Base-by-base conservation (phyloP, 768 basidiomycete genomes). In the Rubroboletus pulcherrimus region DNA sequence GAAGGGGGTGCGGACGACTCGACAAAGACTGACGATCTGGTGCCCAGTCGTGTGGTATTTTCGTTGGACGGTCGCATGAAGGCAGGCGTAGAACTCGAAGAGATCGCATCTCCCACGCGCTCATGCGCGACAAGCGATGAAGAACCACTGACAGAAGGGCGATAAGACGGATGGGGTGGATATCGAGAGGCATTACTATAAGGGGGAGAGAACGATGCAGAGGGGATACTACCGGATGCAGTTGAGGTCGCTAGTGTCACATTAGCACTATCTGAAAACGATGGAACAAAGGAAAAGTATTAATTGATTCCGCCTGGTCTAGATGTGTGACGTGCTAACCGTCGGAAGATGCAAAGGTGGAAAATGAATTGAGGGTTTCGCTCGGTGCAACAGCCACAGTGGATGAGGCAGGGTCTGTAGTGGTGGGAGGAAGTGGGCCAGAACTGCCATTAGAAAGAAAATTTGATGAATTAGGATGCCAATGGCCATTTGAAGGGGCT, bases 141-240 rank as follows among this genome's bases (percentile, higher is more conserved):
- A 3, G 55, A 26, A 24, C 48, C 60, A 45, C 44, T 49, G 5
- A 24, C 15, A 45, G 61, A 47, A 24, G 61, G 59, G 57, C 54
- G 69, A 62, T 67, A 63, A 56, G 71, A 54, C n/a, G 64, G 59
- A 54, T 54, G 53, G 44, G 58, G 62, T 31, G 61, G 61, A 52
- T 59, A 58, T 45, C 66, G 62, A 44, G 64, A 40, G 24, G 44
- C 4, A 57, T 63, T 70, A 54, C 68, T 41, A 67, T 49, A 70
- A 49, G 35, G 19, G 55, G 66, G 55, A 37, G 53, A 37, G 38
- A 65, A 60, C 15, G 62, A 56, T 47, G 55, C 9, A 39, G 66
- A 63, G 39, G 66, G 63, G 60, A 54, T 17, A 33, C 21, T 33
- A 19, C 15, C 55, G 50, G 65, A 60, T 29, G 57, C 21, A 51